Conservation (phyloP, 2,329 filamentous ascomycete genomes). For the Alternaria incomplexa region DNA sequence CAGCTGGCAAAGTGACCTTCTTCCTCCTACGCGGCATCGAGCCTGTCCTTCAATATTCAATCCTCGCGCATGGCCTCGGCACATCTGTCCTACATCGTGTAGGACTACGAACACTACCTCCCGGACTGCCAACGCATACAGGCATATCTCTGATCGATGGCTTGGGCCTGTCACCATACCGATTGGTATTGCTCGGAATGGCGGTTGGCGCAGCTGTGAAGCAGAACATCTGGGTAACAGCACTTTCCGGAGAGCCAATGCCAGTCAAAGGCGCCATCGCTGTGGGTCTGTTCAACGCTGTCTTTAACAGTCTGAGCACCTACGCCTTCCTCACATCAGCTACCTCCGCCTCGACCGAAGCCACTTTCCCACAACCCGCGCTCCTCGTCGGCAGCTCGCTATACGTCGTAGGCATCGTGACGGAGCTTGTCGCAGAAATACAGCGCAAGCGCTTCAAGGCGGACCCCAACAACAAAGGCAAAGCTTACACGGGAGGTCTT, state of each 20-base stretch:
- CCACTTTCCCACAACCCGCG: constrained; percentile 47
- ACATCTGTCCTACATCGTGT: constrained; percentile 53
- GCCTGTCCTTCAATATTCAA: constrained; percentile 56
- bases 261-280: constrained; percentile 49
- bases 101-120: constrained; percentile 53
- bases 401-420: constrained; percentile 59
- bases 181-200: constrained; percentile 61
- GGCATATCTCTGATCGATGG: constrained; percentile 49
- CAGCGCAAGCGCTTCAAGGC: constrained; percentile 63
- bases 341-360: constrained; percentile 55
- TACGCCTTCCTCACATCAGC: constrained; percentile 60
- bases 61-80: constrained; percentile 54
- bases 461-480: constrained; percentile 59
- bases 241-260: constrained; percentile 60
- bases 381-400: constrained; percentile 58
- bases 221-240: constrained; percentile 62
- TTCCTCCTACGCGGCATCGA: constrained; percentile 56
- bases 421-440: constrained; percentile 63
- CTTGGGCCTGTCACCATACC: constrained; percentile 58
- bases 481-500: constrained; percentile 58
- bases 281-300: constrained; percentile 60
- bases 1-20: constrained; percentile 51
- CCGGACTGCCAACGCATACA: constrained; percentile 50
- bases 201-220: constrained; percentile 60
- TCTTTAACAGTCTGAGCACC: constrained; percentile 62